Evolutionary conservation across 768 basidiomycete genomes (phyloP).

Genomic region (Rhizopogon roseolus): DNA sequence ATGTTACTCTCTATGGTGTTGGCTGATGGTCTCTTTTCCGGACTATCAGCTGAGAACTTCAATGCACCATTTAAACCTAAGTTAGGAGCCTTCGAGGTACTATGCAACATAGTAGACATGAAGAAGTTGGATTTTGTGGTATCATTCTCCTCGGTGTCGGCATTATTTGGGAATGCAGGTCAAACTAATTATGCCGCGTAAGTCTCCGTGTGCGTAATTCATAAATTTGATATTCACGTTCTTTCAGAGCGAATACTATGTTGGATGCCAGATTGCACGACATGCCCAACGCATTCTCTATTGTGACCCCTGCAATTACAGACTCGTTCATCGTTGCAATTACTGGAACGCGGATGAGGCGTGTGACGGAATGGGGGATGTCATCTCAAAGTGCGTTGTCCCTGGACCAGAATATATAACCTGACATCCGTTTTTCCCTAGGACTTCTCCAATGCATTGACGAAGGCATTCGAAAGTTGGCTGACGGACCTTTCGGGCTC

Average conservation of each 20-base stretch:
- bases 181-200: slow-evolving; percentile 21
- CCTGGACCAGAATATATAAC: neutral
- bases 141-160: slow-evolving; percentile 30
- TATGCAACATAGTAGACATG: slow-evolving; percentile 10
- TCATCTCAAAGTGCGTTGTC: neutral
- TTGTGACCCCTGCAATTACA: slow-evolving; percentile 29
- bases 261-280: neutral
- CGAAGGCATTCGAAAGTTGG: slow-evolving; percentile 27
- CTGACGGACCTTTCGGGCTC: slow-evolving; percentile 13
- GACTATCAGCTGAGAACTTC: slow-evolving; percentile 16
- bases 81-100: slow-evolving; percentile 14
- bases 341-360: neutral
- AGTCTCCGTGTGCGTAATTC: neutral
- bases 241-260: neutral
- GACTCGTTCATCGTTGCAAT: slow-evolving; percentile 14
- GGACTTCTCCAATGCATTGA: slow-evolving; percentile 27
- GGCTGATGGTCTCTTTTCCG: neutral
- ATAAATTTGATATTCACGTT: neutral
- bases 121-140: slow-evolving; percentile 25
- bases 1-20: neutral
- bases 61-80: slow-evolving; percentile 17
- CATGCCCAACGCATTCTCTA: slow-evolving; percentile 27
- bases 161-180: slow-evolving; percentile 27
- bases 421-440: neutral
- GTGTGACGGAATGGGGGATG: neutral